These are phyloP conservation scores for Pythium oligandrum DNA, from an alignment of 352 stramenopile species.

Conservation along the genomic window DNA sequence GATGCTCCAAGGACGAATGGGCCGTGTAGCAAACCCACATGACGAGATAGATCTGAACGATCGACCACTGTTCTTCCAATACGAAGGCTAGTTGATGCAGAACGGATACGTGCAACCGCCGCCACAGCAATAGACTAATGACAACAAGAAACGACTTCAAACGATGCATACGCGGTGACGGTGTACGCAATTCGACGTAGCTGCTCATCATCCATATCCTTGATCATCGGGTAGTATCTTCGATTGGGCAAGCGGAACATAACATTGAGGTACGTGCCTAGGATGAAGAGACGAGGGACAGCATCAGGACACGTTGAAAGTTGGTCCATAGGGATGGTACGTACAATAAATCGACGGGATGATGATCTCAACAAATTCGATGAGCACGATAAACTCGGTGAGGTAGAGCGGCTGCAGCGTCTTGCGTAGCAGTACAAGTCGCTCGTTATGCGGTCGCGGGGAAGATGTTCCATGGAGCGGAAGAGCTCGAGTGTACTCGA, in stretches of 20 bases:
- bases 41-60: not conserved
- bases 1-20: not conserved
- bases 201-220: not conserved
- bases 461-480: not conserved
- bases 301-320: no score
- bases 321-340: no score
- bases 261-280: not conserved
- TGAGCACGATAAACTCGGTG: slow-evolving; percentile 11
- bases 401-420: slow-evolving; percentile 7
- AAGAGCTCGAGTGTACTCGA: not conserved
- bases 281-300: not conserved
- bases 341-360: slow-evolving; percentile 4
- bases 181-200: not conserved
- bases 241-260: not conserved
- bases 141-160: not conserved
- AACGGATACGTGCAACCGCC: not conserved
- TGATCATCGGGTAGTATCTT: not conserved
- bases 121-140: not conserved
- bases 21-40: not conserved
- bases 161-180: not conserved
- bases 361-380: slow-evolving; percentile 10
- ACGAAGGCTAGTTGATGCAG: not conserved
- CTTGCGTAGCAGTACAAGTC: slow-evolving; percentile 3
- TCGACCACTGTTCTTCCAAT: not conserved
- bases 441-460: not conserved